Conservation (phyloP, 306 rosid genomes). For the Gleditsia sinensis region DNA sequence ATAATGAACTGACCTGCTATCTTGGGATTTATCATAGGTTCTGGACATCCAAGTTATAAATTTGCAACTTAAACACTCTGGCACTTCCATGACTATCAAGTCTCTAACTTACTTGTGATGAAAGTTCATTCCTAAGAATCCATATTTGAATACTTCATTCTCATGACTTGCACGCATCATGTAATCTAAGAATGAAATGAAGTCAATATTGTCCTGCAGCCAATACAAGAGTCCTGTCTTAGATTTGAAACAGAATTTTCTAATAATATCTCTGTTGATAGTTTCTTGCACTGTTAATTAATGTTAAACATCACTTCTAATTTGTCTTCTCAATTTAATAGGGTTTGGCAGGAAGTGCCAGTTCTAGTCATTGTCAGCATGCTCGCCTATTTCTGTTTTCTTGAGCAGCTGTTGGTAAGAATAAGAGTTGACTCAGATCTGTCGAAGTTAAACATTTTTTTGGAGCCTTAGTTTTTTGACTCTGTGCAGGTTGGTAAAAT, state of each 20-base stretch:
- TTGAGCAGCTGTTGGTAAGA: conserved; percentile 96
- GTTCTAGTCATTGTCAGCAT: conserved; percentile 94
- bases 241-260: background rate
- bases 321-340: conserved; percentile 42
- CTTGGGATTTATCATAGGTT: background rate
- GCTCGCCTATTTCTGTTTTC: conserved; percentile 98
- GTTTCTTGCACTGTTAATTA: conserved; percentile 9
- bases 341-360: conserved; percentile 98
- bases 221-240: background rate
- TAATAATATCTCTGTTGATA: background rate
- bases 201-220: background rate
- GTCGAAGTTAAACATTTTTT: conserved; percentile 17
- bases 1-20: background rate
- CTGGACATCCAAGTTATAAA: background rate
- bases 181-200: background rate
- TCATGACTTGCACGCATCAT: background rate
- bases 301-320: conserved; percentile 8
- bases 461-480: conserved; percentile 30
- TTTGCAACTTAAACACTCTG: conserved; percentile 20
- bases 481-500: conserved; percentile 72
- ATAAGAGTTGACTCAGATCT: conserved; percentile 22
- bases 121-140: background rate
- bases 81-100: background rate
- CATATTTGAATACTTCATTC: background rate
- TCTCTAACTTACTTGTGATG: background rate